Conservation (phyloP, 371 early-diverging fungal genomes). For the Mucor velutinosus region DNA sequence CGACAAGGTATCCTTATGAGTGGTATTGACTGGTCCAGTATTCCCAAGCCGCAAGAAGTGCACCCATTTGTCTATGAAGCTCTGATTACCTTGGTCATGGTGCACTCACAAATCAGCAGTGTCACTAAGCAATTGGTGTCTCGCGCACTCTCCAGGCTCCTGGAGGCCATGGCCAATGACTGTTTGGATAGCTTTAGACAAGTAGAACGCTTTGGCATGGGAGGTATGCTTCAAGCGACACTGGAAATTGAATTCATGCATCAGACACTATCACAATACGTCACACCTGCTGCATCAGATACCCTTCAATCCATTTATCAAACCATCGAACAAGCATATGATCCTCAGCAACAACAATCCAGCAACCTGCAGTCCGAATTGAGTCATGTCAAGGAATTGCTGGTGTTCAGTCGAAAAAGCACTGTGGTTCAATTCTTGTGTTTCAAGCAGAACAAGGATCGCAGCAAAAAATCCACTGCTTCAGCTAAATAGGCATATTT, state of each 20-base stretch:
- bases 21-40: constrained; percentile 85
- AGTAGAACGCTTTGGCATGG: constrained; percentile 84
- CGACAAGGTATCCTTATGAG: constrained; percentile 78
- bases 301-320: constrained; percentile 71
- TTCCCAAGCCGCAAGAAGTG: constrained; percentile 77
- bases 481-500: background rate
- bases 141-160: constrained; percentile 73
- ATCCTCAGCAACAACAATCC: constrained; percentile 54
- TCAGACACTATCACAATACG: constrained; percentile 74
- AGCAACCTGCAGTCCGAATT: constrained; percentile 62
- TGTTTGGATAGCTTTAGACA: constrained; percentile 76
- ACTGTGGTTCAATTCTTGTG: constrained; percentile 79
- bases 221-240: constrained; percentile 91
- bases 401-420: constrained; percentile 67
- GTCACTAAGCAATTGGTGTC: constrained; percentile 74
- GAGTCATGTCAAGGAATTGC: constrained; percentile 63
- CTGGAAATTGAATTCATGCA: constrained; percentile 87
- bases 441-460: constrained; percentile 64
- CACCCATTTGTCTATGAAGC: constrained; percentile 90
- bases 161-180: constrained; percentile 74
- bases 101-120: constrained; percentile 87
- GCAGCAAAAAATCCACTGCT: constrained; percentile 22
- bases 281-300: constrained; percentile 61
- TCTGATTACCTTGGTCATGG: constrained; percentile 83
- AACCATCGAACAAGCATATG: constrained; percentile 67